Evolutionary conservation across 768 basidiomycete genomes (phyloP).

Genomic region (Agaricus subrufescens): DNA sequence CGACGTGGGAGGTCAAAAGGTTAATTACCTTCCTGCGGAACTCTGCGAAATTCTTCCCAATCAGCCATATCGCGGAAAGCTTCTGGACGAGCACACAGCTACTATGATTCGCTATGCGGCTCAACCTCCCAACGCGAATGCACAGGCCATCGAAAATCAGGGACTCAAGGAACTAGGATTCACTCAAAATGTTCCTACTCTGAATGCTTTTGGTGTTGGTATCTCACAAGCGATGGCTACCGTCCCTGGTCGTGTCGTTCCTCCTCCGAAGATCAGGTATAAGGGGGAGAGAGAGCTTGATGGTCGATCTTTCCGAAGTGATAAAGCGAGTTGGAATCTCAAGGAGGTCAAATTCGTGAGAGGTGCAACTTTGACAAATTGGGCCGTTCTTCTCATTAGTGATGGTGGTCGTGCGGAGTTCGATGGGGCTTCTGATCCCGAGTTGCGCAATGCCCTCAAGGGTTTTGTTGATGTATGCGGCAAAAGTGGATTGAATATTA

Average conservation of each 20-base stretch:
- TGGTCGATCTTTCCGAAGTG: conserved; percentile 13
- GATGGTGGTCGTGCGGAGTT: conserved; percentile 63
- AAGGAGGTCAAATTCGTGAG: conserved; percentile 56
- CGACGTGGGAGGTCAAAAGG: conserved; percentile 49
- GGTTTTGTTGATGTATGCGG: conserved; percentile 64
- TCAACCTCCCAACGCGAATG: conserved; percentile 68
- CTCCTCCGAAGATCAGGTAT: conserved; percentile 59
- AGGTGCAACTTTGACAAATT: conserved; percentile 53
- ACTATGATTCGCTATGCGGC: conserved; percentile 71
- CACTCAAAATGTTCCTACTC: conserved; percentile 28
- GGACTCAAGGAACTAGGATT: conserved; percentile 66
- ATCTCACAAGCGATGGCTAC: conserved; percentile 62
- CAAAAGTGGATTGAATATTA: conserved; percentile 55
- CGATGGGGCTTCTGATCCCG: conserved; percentile 43
- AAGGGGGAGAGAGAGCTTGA: conserved; percentile 38
- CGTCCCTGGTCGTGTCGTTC: conserved; percentile 66
- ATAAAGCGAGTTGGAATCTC: conserved; percentile 77
- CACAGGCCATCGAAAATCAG: conserved; percentile 48
- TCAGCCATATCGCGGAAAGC: conserved; percentile 66
- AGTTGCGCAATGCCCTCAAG: conserved; percentile 36
- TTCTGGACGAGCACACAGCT: conserved; percentile 65
- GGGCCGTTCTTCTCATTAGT: conserved; percentile 66
- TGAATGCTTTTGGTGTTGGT: conserved; percentile 57
- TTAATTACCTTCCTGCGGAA: conserved; percentile 61
- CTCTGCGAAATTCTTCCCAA: conserved; percentile 66